Evolutionary conservation across 352 stramenopile genomes (phyloP).

Genomic region (Hyaloperonospora brassicae): DNA sequence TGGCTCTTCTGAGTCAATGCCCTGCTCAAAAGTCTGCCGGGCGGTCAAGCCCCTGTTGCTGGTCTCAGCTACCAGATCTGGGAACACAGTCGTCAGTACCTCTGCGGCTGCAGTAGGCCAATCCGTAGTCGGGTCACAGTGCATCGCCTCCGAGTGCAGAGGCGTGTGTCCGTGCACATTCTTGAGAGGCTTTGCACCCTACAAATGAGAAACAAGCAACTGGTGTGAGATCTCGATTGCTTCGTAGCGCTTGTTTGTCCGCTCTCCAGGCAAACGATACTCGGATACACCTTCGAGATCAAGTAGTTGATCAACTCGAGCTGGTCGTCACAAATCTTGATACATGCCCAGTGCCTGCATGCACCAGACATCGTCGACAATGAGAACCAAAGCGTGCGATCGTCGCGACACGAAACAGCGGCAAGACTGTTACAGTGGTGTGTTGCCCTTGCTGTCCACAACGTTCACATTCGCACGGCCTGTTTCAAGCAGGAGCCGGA

Average conservation of each 20-base stretch:
- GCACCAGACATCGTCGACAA: background rate
- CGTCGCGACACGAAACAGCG: background rate
- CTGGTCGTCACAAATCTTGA: constrained; percentile 41
- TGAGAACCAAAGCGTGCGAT: constrained; percentile 1
- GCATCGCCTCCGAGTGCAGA: constrained; percentile 70
- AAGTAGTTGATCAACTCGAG: constrained; percentile 47
- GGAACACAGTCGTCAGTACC: constrained; percentile 39
- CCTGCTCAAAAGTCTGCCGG: constrained; percentile 51
- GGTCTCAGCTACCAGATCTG: constrained; percentile 38
- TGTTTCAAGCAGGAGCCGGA: constrained; percentile 51
- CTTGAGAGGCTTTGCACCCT: constrained; percentile 56
- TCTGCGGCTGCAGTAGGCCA: constrained; percentile 52
- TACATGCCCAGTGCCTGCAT: constrained; percentile 62
- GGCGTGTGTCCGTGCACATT: constrained; percentile 55
- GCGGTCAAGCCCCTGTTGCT: constrained; percentile 56
- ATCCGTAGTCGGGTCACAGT: constrained; percentile 42
- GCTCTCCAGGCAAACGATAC: background rate
- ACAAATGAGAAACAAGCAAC: constrained; percentile 1
- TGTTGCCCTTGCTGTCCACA: constrained; percentile 60
- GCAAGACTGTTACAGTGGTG: constrained; percentile 38
- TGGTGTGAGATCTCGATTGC: background rate
- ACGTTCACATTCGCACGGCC: constrained; percentile 52
- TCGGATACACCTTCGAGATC: constrained; percentile 40
- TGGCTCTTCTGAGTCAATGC: constrained; percentile 41
- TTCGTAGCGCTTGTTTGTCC: background rate